Evolutionary conservation across 2,329 filamentous ascomycete species (phyloP), one percentile per base, ranked within the genome.

Genomic region (Canariomyces notabilis): DNA sequence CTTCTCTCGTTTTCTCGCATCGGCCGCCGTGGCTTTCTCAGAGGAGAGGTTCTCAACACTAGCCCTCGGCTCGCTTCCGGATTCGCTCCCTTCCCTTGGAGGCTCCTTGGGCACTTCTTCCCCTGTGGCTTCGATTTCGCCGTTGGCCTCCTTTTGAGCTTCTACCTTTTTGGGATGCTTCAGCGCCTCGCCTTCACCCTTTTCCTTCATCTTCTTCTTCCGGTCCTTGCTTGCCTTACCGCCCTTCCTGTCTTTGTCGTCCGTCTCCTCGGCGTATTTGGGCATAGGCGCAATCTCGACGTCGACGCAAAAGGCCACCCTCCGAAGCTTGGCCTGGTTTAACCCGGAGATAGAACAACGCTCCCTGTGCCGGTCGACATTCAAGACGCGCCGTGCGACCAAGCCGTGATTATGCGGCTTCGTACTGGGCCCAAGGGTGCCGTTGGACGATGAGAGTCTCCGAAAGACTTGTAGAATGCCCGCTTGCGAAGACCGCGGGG

Each of bases 241-340:
- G 42, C 69, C 31, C 7, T 37, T 67, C n/a, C 65, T 60, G 44
- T 67, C 71, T 39, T 60, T 62, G 48, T 54, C 38, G 34, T 63
- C 68, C 8, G 75, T 65, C 6, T 77, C 76, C 3, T 93, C 87
- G 12, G 72, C 68, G 57, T 94, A 93, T 57, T 80, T 83, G 19
- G 90, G 88, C 61, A 88, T 82, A 0, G 89, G 88, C 3, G 91
- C 91, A 60, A 98, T 95, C 65, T 98, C 93, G 4, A 98, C 90
- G 61, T 98, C 93, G 2, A 98, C 93, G 57, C 88, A 95, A 61
- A 98, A 98, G 0, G 91, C 87, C 0, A 98, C 93, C 43, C 89
- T 81, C 44, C 89, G 80, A 49, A 98, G 67, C 63, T 93, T 95
- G 39, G 80, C 79, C 59, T 84, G 80, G 55, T 89, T 83, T 37